Percentiles rank a stretch among this genome's conserved stretches.
Conservation (phyloP, 2,329 filamentous ascomycete species). For the Fusarium duplospermum region DNA sequence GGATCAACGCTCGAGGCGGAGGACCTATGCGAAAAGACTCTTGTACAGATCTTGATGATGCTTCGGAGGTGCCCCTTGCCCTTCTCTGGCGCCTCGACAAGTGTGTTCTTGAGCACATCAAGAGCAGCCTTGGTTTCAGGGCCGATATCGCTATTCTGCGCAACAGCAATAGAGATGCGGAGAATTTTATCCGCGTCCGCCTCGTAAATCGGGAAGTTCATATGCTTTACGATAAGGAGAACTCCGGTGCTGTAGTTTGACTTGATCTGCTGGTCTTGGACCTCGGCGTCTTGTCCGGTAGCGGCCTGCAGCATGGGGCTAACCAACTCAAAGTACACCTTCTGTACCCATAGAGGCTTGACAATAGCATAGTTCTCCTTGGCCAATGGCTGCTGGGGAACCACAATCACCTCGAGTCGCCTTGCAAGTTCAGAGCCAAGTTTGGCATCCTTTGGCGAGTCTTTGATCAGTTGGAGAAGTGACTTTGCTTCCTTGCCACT, state of each 20-base stretch:
- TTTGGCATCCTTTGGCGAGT: conserved; percentile 48
- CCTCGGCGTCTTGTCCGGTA: conserved; percentile 44
- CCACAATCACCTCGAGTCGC: conserved; percentile 57
- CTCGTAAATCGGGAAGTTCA: conserved; percentile 63
- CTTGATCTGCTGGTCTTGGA: conserved; percentile 45
- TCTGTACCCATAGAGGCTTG: conserved; percentile 61
- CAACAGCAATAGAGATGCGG: conserved; percentile 60
- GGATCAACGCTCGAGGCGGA: conserved; percentile 34
- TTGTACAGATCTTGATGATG: conserved; percentile 59
- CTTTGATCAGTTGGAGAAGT: conserved; percentile 51
- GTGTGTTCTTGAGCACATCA: conserved; percentile 60
- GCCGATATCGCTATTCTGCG: conserved; percentile 55
- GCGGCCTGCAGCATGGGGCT: conserved; percentile 59
- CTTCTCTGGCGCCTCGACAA: conserved; percentile 58
- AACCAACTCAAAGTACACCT: conserved; percentile 60
- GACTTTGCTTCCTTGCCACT: conserved; percentile 49
- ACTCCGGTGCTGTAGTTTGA: conserved; percentile 60
- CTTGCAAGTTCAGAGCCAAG: conserved; percentile 56
- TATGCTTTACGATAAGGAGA: conserved; percentile 61
- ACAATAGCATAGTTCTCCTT: conserved; percentile 57
- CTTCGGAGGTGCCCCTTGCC: conserved; percentile 62
- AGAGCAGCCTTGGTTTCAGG: conserved; percentile 62
- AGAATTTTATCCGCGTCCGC: conserved; percentile 61
- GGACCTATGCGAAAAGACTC: conserved; percentile 51
- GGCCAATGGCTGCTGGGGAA: conserved; percentile 52